These are phyloP conservation scores for Diospyros lotus DNA, from an alignment of 148 eudicot genomes.

Conservation along the genomic window DNA sequence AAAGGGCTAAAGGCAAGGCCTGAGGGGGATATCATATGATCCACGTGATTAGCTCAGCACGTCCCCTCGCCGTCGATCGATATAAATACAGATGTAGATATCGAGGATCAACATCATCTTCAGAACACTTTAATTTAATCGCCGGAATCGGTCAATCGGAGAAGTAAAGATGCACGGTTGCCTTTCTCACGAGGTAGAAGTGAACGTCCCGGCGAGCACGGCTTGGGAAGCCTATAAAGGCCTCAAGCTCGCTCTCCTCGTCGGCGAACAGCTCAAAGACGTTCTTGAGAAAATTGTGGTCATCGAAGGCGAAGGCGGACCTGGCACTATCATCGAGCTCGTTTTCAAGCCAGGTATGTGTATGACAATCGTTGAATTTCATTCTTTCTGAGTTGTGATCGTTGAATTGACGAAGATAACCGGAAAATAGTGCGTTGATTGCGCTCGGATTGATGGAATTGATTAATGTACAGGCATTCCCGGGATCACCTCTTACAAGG, in stretches of 20 bases:
- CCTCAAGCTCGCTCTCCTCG: conserved; percentile 8
- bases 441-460: not conserved
- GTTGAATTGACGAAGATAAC: not conserved
- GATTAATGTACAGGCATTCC: conserved; percentile 5
- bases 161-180: conserved; percentile 18
- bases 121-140: too few relatives aligned
- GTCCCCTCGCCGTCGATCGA: too few relatives aligned
- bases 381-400: not conserved
- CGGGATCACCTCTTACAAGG: conserved; percentile 35
- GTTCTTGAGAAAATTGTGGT: conserved; percentile 2
- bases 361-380: too few relatives aligned
- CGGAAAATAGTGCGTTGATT: too few relatives aligned
- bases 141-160: too few relatives aligned
- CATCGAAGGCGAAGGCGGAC: conserved; percentile 13
- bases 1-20: too few relatives aligned
- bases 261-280: not conserved
- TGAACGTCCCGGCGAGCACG: conserved; percentile 23
- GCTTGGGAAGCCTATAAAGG: conserved; percentile 20
- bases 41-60: too few relatives aligned
- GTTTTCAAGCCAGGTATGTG: conserved; percentile 10
- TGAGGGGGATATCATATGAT: too few relatives aligned
- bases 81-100: too few relatives aligned
- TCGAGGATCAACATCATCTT: not conserved
- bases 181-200: conserved; percentile 17
- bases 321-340: conserved; percentile 9